Evolutionary conservation across 169 alveolate genomes (phyloP), one percentile per base, ranked within the genome.

Genomic region (Theileria orientalis): DNA sequence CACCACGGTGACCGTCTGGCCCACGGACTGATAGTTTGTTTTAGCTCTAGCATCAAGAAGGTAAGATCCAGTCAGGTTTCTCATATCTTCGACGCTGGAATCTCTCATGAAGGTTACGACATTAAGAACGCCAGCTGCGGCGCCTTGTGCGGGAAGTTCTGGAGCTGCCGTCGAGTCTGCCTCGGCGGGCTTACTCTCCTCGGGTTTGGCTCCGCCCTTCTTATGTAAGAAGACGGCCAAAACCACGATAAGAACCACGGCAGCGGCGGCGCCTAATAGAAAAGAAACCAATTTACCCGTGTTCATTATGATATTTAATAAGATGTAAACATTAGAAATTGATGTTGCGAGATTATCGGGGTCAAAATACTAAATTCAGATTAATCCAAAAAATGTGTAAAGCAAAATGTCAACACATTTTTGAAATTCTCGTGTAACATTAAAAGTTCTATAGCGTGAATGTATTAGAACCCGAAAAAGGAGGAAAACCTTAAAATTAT

Each of bases 31-130:
- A 49, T 49, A 49, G 25, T 49, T 33, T 49, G 19, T 29, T 49
- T 49, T 49, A 2, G 60, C 60, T 49, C 60, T 49, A 21, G 60
- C 60, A 49, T 49, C 60, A 32, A 49, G 25, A 49, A 49, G 60
- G 0, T 49, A 13, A 21, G 60, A 49, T 21, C 25, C 27, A 49
- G 60, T 16, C 60, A 49, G 19, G 25, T 33, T 49, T 33, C 25
- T 49, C 60, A 49, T 21, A 27, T 49, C 27, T 5, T 49, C 60
- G 25, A 49, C 60, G 35, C 25, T 49, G n/a, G 19, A 27, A 16
- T 13, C 29, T 49, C 60, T 49, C 60, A 49, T 21, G 25, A 21
- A 49, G 25, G 60, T 49, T 49, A 49, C 60, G 27, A 49, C 60
- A 49, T 49, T 49, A 32, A 49, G 60, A 9, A 49, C 60, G 14